These are phyloP conservation scores for Larix sibirica DNA, from an alignment of 83 land plant genomes.

Conservation along the genomic window DNA sequence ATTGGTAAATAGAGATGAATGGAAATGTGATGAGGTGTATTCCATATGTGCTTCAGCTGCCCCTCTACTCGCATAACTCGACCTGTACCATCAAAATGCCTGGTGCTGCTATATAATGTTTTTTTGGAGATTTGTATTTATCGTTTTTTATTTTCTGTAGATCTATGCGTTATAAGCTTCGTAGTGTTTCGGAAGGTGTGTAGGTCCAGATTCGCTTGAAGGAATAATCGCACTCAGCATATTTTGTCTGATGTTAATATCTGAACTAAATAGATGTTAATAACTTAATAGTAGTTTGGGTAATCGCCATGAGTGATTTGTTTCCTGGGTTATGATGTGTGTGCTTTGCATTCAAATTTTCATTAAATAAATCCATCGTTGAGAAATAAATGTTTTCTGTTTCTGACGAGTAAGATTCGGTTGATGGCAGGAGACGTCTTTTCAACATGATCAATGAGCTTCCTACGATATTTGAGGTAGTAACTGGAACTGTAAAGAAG, in stretches of 20 bases:
- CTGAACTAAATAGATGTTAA: background rate
- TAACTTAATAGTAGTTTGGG: background rate
- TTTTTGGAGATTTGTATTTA: background rate
- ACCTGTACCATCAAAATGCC: too few relatives aligned
- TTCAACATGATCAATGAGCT: constrained; percentile 37
- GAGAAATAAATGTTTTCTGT: too few relatives aligned
- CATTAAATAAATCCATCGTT: background rate
- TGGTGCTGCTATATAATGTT: background rate
- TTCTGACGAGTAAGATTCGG: background rate
- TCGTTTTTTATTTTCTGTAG: background rate
- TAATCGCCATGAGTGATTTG: background rate
- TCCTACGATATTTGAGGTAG: constrained; percentile 40
- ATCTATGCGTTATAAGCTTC: background rate
- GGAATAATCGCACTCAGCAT: background rate
- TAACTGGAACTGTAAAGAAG: constrained; percentile 29
- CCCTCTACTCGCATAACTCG: too few relatives aligned
- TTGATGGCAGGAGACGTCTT: constrained; percentile 26
- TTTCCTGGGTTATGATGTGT: background rate
- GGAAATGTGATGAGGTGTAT: too few relatives aligned
- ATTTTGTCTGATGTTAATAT: background rate
- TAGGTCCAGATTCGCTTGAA: background rate
- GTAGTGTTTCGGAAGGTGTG: background rate
- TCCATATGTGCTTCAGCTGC: too few relatives aligned
- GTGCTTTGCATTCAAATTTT: background rate
- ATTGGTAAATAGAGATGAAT: too few relatives aligned